phyloP scores from a whole-genome alignment of 1,284 basidiomycete genomes.

The Pascua guehoae region DNA sequence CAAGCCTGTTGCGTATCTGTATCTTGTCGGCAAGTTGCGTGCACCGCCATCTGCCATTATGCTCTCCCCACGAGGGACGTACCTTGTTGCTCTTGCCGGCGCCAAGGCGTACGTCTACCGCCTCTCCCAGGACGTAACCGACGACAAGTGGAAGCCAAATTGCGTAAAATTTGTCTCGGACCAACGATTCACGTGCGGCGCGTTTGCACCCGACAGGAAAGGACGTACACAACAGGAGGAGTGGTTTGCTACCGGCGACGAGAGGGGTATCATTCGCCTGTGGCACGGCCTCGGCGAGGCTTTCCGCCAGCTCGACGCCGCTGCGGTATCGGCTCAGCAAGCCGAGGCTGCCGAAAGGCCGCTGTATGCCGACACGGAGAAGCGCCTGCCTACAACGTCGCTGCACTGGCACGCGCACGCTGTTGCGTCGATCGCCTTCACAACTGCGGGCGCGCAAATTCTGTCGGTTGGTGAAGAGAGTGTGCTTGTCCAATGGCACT shows the following conservation, averaged over 20 bases:
- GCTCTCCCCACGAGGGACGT: conserved; percentile 66
- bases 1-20: conserved; percentile 13
- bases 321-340: conserved; percentile 12
- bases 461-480: conserved; percentile 94
- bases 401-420: conserved; percentile 98
- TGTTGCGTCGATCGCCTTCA: conserved; percentile 84
- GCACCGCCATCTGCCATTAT: conserved; percentile 49
- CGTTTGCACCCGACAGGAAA: conserved; percentile 68
- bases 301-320: conserved; percentile 43
- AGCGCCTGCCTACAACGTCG: conserved; percentile 64
- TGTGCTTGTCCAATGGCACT: conserved; percentile 92
- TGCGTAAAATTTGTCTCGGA: conserved; percentile 75
- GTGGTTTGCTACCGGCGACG: conserved; percentile 92
- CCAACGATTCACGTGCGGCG: conserved; percentile 67
- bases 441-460: conserved; percentile 85
- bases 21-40: conserved; percentile 34
- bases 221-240: conserved; percentile 56
- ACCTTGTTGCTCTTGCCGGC: conserved; percentile 74
- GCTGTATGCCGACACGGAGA: conserved; percentile 26
- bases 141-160: conserved; percentile 30
- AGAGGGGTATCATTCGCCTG: conserved; percentile 74
- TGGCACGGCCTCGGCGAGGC: conserved; percentile 84
- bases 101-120: conserved; percentile 78
- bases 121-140: conserved; percentile 41
- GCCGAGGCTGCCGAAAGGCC: conserved; percentile 11